Evolutionary conservation across 352 stramenopile species (phyloP).

Genomic region (Phytopythium cucurbitacearum): DNA sequence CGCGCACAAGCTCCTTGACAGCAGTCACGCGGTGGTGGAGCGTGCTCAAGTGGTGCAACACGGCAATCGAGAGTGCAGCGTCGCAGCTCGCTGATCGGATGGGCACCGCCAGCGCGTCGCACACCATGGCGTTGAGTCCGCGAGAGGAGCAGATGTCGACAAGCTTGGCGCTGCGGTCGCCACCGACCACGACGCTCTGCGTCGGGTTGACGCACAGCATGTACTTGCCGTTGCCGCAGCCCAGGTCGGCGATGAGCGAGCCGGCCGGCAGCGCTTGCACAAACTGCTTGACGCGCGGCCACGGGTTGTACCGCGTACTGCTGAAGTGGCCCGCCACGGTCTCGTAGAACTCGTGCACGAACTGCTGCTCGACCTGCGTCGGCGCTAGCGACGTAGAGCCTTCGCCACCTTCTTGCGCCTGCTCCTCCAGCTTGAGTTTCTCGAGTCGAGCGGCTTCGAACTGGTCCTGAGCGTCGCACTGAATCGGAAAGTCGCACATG

Average conservation of each 20-base stretch:
- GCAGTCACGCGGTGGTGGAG: constrained; percentile 59
- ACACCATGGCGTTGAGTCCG: constrained; percentile 69
- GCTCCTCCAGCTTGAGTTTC: neutral
- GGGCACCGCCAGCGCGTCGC: constrained; percentile 68
- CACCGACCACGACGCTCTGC: constrained; percentile 48
- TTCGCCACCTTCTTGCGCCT: neutral
- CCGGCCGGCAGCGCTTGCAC: constrained; percentile 48
- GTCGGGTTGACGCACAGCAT: constrained; percentile 72
- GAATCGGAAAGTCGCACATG: constrained; percentile 58
- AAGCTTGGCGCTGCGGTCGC: constrained; percentile 62
- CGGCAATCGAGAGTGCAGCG: constrained; percentile 78
- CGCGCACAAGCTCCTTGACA: constrained; percentile 73
- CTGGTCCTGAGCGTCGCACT: constrained; percentile 49
- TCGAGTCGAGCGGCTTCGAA: constrained; percentile 7
- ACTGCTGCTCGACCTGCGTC: constrained; percentile 72
- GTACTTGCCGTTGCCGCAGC: constrained; percentile 87
- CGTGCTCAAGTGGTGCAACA: constrained; percentile 83
- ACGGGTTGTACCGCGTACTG: constrained; percentile 84
- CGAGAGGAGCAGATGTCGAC: constrained; percentile 57
- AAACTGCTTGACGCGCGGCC: constrained; percentile 69
- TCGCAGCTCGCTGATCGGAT: constrained; percentile 72
- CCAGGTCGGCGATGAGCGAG: constrained; percentile 75
- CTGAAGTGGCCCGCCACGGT: constrained; percentile 80
- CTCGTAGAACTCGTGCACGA: constrained; percentile 86
- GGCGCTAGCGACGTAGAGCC: constrained; percentile 19